Evolutionary conservation across 2,329 filamentous ascomycete species (phyloP).

Genomic region (Epichloe sibirici): DNA sequence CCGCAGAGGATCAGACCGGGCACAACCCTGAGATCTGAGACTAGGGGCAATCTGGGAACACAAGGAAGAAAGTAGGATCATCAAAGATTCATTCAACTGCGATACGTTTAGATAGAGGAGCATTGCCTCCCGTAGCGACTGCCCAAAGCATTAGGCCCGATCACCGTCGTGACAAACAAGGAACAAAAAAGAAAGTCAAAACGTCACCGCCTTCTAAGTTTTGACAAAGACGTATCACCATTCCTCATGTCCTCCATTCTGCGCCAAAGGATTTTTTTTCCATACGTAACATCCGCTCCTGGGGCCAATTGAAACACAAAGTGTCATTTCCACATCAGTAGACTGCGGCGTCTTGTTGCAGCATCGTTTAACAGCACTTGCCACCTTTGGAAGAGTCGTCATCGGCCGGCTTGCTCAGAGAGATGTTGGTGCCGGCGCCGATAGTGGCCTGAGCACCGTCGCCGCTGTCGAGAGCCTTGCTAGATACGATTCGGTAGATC

Average conservation of each 20-base stretch:
- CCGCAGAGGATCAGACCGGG: not conserved
- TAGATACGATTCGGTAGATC: conserved; percentile 98
- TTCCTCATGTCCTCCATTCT: conserved; percentile 21
- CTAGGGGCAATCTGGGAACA: not conserved
- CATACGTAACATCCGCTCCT: conserved; percentile 22
- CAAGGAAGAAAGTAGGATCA: conserved; percentile 5
- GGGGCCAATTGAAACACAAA: conserved; percentile 22
- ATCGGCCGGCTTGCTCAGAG: conserved; percentile 76
- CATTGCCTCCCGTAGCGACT: conserved; percentile 21
- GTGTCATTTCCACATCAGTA: conserved; percentile 10
- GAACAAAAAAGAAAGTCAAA: conserved; percentile 28
- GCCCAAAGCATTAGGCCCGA: conserved; percentile 25
- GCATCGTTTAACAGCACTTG: conserved; percentile 60
- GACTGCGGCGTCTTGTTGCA: conserved; percentile 6
- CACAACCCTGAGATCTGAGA: not conserved
- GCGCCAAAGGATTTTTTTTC: conserved; percentile 17
- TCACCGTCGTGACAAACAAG: conserved; percentile 25
- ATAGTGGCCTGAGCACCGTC: conserved; percentile 71
- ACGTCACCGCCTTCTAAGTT: conserved; percentile 28
- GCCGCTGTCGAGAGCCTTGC: conserved; percentile 88
- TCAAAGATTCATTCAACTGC: conserved; percentile 25
- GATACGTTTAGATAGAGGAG: conserved; percentile 23
- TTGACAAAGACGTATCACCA: conserved; percentile 22
- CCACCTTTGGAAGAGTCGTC: conserved; percentile 62
- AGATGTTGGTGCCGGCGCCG: conserved; percentile 68